These are phyloP conservation scores for Phytopythium sindhum DNA, from an alignment of 352 stramenopile genomes.

Conservation along the genomic window DNA sequence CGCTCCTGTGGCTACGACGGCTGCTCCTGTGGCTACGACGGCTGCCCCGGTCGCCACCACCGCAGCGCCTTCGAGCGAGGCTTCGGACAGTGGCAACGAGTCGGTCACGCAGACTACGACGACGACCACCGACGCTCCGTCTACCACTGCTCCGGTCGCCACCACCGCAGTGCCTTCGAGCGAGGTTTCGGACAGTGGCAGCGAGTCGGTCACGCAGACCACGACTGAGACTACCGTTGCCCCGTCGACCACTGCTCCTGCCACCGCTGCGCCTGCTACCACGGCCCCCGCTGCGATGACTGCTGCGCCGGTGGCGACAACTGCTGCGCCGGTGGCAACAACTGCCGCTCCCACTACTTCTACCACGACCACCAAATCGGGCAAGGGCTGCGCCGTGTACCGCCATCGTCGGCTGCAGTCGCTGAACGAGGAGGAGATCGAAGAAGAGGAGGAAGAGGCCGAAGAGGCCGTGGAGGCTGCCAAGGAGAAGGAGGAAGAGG, in stretches of 20 bases:
- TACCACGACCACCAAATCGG: constrained; percentile 6
- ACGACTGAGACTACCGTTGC: constrained; percentile 2
- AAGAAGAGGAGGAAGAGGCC: constrained; percentile 23
- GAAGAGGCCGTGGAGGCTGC: constrained; percentile 14
- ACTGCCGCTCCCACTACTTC: not conserved
- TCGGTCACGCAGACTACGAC: constrained; percentile 6
- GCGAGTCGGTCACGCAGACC: constrained; percentile 3
- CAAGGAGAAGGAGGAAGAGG: constrained; percentile 23
- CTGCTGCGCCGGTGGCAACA: not conserved
- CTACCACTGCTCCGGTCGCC: constrained; percentile 2
- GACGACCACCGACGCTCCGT: not conserved
- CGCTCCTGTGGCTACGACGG: not conserved
- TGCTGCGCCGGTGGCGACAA: not conserved
- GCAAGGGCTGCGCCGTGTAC: constrained; percentile 16
- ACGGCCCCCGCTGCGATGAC: not conserved
- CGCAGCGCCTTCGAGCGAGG: constrained; percentile 6
- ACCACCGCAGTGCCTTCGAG: constrained; percentile 8
- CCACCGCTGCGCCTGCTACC: not conserved
- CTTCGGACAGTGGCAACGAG: constrained; percentile 7
- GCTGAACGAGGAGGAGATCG: constrained; percentile 20
- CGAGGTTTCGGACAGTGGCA: constrained; percentile 8
- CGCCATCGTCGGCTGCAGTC: constrained; percentile 16
- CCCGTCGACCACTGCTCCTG: not conserved
- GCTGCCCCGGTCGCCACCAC: constrained; percentile 5
- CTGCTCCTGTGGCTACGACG: constrained; percentile 7